Evolutionary conservation across 768 basidiomycete genomes (phyloP), one percentile per base, ranked within the genome.

Genomic region (Lactarius sanguifluus): DNA sequence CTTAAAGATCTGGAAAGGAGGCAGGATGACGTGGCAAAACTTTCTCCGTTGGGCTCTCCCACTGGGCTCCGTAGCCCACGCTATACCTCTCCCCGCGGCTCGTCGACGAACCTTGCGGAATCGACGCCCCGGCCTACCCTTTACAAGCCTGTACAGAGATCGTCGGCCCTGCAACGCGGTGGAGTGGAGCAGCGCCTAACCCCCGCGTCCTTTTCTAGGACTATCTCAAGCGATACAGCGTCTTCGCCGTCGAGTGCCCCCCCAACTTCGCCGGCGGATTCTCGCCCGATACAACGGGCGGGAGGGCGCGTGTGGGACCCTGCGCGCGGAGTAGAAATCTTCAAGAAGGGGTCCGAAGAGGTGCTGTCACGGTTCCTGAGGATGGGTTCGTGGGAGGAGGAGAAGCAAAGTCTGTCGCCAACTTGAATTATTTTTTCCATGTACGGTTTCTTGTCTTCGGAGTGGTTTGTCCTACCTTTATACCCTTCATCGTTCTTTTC

Each of bases 281-380:
- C 71, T 10, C 71, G 69, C 20, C 73, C 77, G 12, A 58, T 36
- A 23, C 77, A 75, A 45, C 85, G 83, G 71, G 81, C 67, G 28
- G 73, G 82, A 25, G 83, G 82, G 2, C 83, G 92, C 25, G 88
- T 90, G 5, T 96, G 90, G 87, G 93, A 95, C 74, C 94, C 94
- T 20, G 86, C 87, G 12, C 86, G 93, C 25, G 89, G 88, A 54
- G 87, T 95, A 3, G 94, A 96, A 66, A 72, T 90, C 47, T 94
- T 95, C 78, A 95, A 94, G 76, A 85, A 85, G 60, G 89, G 89
- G 16, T 94, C 92, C 2, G 93, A 96, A 75, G 90, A 95, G 71
- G 92, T 94, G 30, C 80, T 96, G 34, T 85, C 90, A 12, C 81
- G 90, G 57, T 94, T 96, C 76, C 78, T 94, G 79, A 89, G 85